These are phyloP conservation scores for Gaeumannomyces sp. DNA, from an alignment of 2,329 filamentous ascomycete species.

Conservation along the genomic window DNA sequence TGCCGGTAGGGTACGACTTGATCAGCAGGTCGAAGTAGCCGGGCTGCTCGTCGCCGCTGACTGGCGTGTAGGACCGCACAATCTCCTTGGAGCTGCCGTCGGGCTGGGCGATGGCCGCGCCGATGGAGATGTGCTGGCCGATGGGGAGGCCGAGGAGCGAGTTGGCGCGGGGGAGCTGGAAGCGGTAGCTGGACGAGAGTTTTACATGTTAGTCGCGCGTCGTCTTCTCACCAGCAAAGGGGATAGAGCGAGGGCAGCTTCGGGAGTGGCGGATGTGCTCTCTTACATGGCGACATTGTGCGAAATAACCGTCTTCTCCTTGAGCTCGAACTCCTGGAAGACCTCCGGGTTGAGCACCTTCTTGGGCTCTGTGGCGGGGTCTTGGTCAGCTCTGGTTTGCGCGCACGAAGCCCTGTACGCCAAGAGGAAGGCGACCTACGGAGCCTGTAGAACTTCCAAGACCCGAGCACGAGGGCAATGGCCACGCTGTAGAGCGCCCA, in stretches of 20 bases:
- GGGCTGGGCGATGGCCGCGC: conserved; percentile 61
- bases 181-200: conserved; percentile 67
- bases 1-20: conserved; percentile 95
- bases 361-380: conserved; percentile 51
- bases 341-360: conserved; percentile 70
- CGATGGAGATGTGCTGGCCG: conserved; percentile 97
- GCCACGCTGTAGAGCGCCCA: conserved; percentile 66
- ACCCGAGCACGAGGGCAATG: conserved; percentile 59
- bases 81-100: conserved; percentile 76
- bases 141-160: conserved; percentile 93
- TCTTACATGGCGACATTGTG: conserved; percentile 95
- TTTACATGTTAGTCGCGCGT: not conserved
- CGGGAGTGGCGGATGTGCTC: not conserved
- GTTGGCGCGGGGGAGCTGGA: conserved; percentile 69
- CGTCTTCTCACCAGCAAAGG: not conserved
- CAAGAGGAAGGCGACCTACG: conserved; percentile 45
- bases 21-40: conserved; percentile 95
- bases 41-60: conserved; percentile 80
- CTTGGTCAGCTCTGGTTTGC: conserved; percentile 2
- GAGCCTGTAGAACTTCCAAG: conserved; percentile 64
- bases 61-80: conserved; percentile 86
- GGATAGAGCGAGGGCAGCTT: not conserved
- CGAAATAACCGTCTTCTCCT: conserved; percentile 90
- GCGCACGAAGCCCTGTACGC: not conserved
- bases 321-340: conserved; percentile 89